A percentile compares a stretch with the other conserved stretches of the same genome.
Evolutionary conservation across 2,329 filamentous ascomycete genomes (phyloP).

Genomic region (Trichoderma koningii): DNA sequence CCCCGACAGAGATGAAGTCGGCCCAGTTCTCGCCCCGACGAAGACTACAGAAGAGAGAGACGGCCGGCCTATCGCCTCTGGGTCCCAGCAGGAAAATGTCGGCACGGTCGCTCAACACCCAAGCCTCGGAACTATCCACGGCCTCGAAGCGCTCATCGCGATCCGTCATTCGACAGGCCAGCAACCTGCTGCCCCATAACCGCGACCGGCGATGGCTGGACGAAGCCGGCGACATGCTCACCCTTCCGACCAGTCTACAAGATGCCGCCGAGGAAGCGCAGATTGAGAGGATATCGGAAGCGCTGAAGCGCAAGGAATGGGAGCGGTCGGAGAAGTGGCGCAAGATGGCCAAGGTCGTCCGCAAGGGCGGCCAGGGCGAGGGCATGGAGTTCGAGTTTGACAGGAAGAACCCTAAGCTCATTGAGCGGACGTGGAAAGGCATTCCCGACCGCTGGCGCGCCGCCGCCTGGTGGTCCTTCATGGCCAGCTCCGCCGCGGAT

Average conservation of each 20-base stretch:
- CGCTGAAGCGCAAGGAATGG: constrained; percentile 63
- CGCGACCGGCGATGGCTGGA: constrained; percentile 63
- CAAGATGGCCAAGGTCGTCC: constrained; percentile 63
- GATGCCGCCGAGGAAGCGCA: constrained; percentile 59
- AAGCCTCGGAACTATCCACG: constrained; percentile 55
- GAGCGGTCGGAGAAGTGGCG: constrained; percentile 67
- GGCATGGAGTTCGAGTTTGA: constrained; percentile 78
- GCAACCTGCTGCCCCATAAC: constrained; percentile 63
- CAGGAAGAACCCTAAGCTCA: constrained; percentile 75
- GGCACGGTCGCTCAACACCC: constrained; percentile 60
- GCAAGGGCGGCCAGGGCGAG: constrained; percentile 54
- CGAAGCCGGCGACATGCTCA: constrained; percentile 68
- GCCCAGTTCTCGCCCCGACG: constrained; percentile 49
- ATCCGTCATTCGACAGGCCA: constrained; percentile 58
- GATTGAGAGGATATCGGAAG: constrained; percentile 54
- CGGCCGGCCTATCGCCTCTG: constrained; percentile 41
- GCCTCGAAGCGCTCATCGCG: constrained; percentile 56
- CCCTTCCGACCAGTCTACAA: constrained; percentile 58
- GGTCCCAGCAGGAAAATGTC: constrained; percentile 59
- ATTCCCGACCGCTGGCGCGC: constrained; percentile 95
- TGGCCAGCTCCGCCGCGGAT: constrained; percentile 73
- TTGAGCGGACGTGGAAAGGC: constrained; percentile 94
- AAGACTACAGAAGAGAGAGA: constrained; percentile 45
- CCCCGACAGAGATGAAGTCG: constrained; percentile 46
- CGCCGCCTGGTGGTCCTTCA: constrained; percentile 92